Base-by-base conservation (phyloP, 495 filamentous ascomycete species). In the Ramalina peruviana region DNA sequence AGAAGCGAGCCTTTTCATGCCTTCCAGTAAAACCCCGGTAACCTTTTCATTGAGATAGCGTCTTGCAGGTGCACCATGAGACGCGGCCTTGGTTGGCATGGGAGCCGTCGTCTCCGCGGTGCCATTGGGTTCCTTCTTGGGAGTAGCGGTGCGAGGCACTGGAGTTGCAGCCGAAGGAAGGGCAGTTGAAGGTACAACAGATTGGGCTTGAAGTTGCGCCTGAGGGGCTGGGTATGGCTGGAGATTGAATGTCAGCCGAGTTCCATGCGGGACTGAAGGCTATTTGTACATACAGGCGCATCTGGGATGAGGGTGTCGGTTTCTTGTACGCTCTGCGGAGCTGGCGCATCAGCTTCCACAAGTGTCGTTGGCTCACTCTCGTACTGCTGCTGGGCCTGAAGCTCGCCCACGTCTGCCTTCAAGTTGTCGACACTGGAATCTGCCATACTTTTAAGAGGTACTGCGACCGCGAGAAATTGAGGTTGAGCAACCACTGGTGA, bases 11-110 rank as follows among this genome's bases (percentile, higher is more conserved):
- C 75, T 67, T 73, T 95, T 97, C 88, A 98, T 89, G 6, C 86
- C 92, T 57, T 96, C 89, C 33, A 98, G 63, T 54, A 98, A 60
- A 47, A 81, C 76, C 7, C 81, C 83, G 15, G 88, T 90, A 48
- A 98, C 78, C 60, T 88, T 88, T 60, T 80, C 72, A 58, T 97
- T 97, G 63, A 98, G 67, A 66, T 94, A 98, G 52, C 85, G 79
- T 30, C 92, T 75, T 3, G 86, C 84, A 4, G 89, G 86, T 1
- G 86, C 86, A 38, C 92, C 92, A 57, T 94, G 87, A 1, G 74
- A 65, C 3, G 62, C 54, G 3, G 61, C 55, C 54, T 58, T 62
- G 6, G 66, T 60, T 11, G 66, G 61, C 46, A 61, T 54, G 27
- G 63, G 60, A 30, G 53, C 41, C 15, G 50, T 41, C 11, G 50